Base-by-base conservation (phyloP, 148 eudicot genomes). In the Camellia lanceoleosa region DNA sequence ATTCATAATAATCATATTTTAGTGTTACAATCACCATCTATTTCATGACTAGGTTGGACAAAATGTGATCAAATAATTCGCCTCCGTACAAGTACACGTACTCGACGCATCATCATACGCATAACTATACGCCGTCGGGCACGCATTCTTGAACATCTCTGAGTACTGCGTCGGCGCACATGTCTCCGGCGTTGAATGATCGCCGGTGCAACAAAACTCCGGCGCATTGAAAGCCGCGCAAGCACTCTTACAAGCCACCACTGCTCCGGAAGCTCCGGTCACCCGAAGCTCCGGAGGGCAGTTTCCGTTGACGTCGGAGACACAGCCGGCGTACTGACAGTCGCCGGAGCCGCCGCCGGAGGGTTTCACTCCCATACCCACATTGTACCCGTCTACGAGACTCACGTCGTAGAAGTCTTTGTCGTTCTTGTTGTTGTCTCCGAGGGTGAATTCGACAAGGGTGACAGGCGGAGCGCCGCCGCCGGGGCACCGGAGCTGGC, bases 81-180 rank as follows among this genome's bases (percentile, higher is more conserved):
- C 55, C 1, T 88, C 95, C 5, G 90, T 80, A 76, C 98, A 94
- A 20, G 98, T 91, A 75, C 87, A 91, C 0, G 94, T 92, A 69
- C 97, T 94, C 3, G 98, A 80, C 6, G 84, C 84, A 80, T 94
- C 98, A 66, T 94, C 98, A n/a, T 91, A 94, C 0, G 98, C 98
- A 23, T 94, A 94, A 78, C 93, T 92, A 60, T 92, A 94, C 2
- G 98, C 97, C 3, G 85, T 68, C 0, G 98, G 98, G 67, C 98
- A 94, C 51, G 95, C 98, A 42, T 16, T 73, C 89, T 94, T 94
- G 75, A 94, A 94, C 73, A 89, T 80, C 83, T 74, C 54, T 46
- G 98, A 94, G 82, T 88, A 92, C 7, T 56, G 51, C 18, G 93
- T 86, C 54, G 98, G 89, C 60, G 88, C n/a, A 79, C 98, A 94